These are phyloP conservation scores for Ceratobasidium theobromae DNA, from an alignment of 1,284 basidiomycete species.

Conservation along the genomic window DNA sequence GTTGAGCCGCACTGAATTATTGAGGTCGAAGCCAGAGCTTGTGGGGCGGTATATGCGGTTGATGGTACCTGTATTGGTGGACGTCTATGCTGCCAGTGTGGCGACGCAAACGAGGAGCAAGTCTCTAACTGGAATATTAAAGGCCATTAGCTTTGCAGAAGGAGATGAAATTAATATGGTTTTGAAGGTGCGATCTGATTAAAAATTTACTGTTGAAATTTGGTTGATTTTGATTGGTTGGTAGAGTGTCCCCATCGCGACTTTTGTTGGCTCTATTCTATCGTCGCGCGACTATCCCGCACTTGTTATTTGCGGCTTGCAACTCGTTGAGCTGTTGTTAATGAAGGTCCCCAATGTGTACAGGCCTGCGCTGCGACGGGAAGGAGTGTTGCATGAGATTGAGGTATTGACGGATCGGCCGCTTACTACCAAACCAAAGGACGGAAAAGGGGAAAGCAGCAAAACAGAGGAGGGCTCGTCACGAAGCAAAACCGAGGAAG, in stretches of 20 bases:
- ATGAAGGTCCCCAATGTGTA: constrained; percentile 81
- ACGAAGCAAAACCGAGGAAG: constrained; percentile 23
- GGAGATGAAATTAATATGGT: constrained; percentile 72
- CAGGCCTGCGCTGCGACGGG: constrained; percentile 82
- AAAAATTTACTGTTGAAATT: constrained; percentile 8
- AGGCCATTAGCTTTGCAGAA: constrained; percentile 86
- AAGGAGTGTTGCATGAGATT: constrained; percentile 93
- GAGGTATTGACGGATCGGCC: constrained; percentile 67
- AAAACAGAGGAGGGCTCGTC: constrained; percentile 38
- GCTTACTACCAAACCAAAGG: constrained; percentile 54
- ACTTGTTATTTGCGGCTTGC: constrained; percentile 82
- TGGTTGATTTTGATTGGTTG: constrained; percentile 21
- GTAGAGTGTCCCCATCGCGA: constrained; percentile 85
- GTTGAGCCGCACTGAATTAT: constrained; percentile 48
- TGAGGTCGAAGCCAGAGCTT: constrained; percentile 73
- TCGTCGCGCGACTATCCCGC: constrained; percentile 87
- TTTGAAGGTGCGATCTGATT: constrained; percentile 59
- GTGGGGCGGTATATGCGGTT: constrained; percentile 82
- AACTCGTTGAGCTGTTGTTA: constrained; percentile 86
- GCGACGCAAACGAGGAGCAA: constrained; percentile 82
- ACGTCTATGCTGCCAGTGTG: constrained; percentile 94
- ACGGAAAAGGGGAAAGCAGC: constrained; percentile 32
- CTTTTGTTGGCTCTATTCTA: constrained; percentile 88
- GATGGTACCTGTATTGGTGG: constrained; percentile 87
- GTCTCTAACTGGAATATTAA: constrained; percentile 80